Percentiles rank a stretch among this genome's conserved stretches.
Conservation (phyloP, 495 filamentous ascomycete species). For the Xylaria castorea region DNA sequence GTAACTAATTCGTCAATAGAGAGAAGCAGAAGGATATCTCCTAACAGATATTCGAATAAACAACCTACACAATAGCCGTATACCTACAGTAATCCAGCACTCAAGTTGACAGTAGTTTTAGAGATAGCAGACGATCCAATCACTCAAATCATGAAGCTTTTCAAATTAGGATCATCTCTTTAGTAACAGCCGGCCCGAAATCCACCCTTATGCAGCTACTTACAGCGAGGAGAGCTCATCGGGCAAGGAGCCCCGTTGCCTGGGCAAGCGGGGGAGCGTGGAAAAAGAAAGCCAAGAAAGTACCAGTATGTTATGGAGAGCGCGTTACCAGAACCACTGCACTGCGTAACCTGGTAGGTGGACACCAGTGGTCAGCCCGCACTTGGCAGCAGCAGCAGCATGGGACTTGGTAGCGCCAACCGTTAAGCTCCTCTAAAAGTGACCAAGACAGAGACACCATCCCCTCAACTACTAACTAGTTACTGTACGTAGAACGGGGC, state of each 20-base stretch:
- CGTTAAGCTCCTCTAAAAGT: background rate
- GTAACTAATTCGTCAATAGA: background rate
- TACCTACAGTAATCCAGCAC: background rate
- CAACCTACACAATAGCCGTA: background rate
- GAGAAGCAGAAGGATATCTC: background rate
- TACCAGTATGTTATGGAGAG: conserved; percentile 1
- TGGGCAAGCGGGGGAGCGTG: conserved; percentile 15
- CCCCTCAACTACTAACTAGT: background rate
- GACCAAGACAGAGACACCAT: conserved; percentile 8
- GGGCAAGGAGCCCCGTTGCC: conserved; percentile 10
- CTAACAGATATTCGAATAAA: background rate
- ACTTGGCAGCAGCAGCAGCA: conserved; percentile 24
- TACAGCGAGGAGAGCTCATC: background rate
- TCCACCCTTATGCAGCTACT: background rate
- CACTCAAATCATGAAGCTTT: background rate
- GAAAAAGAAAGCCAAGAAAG: background rate
- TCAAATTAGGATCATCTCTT: conserved; percentile 22
- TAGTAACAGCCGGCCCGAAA: conserved; percentile 20
- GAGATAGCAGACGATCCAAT: background rate
- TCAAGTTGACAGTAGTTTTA: background rate
- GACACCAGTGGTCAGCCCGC: conserved; percentile 9
- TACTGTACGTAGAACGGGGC: background rate
- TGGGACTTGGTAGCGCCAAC: conserved; percentile 22
- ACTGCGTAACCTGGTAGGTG: background rate
- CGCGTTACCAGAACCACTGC: background rate